phyloP scores from a whole-genome alignment of 1,284 basidiomycete species.

The Cryptococcus amylolentus region DNA sequence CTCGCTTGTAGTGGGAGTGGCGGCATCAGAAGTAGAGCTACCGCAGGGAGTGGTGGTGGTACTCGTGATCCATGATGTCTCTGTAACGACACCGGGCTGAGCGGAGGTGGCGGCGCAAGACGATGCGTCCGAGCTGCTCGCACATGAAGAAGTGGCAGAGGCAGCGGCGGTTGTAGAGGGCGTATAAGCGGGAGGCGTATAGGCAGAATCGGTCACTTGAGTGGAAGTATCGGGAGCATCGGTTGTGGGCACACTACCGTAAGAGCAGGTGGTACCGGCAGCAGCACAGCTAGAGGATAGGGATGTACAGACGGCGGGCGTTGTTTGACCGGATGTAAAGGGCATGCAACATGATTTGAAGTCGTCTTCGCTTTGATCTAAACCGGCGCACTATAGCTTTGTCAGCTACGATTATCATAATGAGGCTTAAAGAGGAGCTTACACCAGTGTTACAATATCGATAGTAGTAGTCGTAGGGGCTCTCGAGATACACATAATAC shows the following conservation, averaged over 20 bases:
- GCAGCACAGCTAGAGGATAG: slow-evolving; percentile 6
- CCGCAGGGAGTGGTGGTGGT: slow-evolving; percentile 11
- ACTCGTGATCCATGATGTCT: slow-evolving; percentile 8
- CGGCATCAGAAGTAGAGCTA: not conserved
- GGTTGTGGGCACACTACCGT: slow-evolving; percentile 10
- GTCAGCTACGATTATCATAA: not conserved
- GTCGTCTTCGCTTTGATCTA: slow-evolving; percentile 11
- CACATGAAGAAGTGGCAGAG: not conserved
- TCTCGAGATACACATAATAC: slow-evolving; percentile 21
- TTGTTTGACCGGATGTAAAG: slow-evolving; percentile 11
- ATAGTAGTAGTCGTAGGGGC: slow-evolving; percentile 16
- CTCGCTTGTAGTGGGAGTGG: not conserved
- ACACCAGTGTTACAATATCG: slow-evolving; percentile 16
- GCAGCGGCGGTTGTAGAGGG: slow-evolving; percentile 1
- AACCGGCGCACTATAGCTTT: slow-evolving; percentile 7
- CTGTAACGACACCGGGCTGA: not conserved
- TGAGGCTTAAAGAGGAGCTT: slow-evolving; percentile 1
- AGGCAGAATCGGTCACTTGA: not conserved
- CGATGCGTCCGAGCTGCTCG: not conserved
- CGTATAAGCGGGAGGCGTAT: slow-evolving; percentile 5
- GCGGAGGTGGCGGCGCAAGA: not conserved
- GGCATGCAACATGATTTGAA: slow-evolving; percentile 19
- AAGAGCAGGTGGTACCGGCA: slow-evolving; percentile 9
- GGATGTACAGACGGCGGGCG: slow-evolving; percentile 13
- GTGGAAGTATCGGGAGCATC: slow-evolving; percentile 1